A percentile compares a stretch with the other conserved stretches of the same genome.
Conservation (phyloP, 768 basidiomycete species). For the Lactifluus echinatus region DNA sequence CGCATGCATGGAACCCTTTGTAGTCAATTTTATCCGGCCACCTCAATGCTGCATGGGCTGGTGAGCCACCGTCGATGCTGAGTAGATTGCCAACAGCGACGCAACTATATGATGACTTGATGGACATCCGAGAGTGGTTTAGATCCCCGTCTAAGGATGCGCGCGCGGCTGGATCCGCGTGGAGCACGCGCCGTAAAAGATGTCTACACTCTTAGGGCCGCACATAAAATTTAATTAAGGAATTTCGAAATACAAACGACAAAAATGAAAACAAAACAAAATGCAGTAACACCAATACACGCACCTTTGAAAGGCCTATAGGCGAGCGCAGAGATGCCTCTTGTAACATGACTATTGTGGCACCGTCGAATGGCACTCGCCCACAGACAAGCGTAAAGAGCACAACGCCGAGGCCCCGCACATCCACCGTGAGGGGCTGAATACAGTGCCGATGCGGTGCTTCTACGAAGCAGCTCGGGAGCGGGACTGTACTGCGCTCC, state of each 20-base stretch:
- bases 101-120: neutral
- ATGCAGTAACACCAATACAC: neutral
- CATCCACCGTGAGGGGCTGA: neutral
- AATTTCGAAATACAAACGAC: too few relatives aligned
- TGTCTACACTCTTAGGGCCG: conserved; percentile 3
- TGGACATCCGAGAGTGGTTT: neutral
- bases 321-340: neutral
- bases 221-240: too few relatives aligned
- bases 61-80: neutral
- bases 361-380: neutral
- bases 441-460: conserved; percentile 1
- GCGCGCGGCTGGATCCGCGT: neutral
- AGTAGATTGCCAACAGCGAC: neutral
- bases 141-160: neutral
- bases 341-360: neutral
- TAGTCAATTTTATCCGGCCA: neutral
- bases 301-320: neutral
- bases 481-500: neutral
- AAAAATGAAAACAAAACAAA: neutral
- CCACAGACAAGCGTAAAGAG: neutral
- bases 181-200: neutral
- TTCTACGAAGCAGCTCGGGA: neutral
- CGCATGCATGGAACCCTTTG: neutral
- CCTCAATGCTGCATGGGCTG: neutral
- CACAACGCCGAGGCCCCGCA: conserved; percentile 6